phyloP scores from a whole-genome alignment of 345 rosid genomes.

The Lepidium didymum region DNA sequence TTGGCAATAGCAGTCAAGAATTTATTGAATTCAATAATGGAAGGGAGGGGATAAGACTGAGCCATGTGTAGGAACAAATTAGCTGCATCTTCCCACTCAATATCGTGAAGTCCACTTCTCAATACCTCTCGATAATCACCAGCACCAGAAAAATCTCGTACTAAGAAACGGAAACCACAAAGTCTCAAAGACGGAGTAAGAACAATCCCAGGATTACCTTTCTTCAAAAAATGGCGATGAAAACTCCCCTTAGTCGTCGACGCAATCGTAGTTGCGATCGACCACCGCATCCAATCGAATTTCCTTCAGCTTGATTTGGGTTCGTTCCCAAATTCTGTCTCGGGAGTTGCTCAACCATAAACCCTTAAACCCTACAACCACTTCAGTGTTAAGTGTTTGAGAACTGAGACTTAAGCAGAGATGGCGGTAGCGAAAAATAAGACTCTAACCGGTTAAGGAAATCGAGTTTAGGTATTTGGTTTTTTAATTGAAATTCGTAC shows the following conservation, averaged over 20 bases:
- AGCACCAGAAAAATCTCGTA: not conserved
- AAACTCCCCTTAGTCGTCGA: conserved; percentile 20
- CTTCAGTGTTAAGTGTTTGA: not conserved
- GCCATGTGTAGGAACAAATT: conserved; percentile 15
- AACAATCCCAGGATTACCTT: not conserved
- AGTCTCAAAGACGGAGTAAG: conserved; percentile 9
- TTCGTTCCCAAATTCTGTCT: not conserved
- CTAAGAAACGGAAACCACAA: conserved; percentile 1
- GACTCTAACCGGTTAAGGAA: conserved; percentile 6
- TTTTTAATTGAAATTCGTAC: too few relatives aligned
- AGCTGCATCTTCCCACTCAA: not conserved
- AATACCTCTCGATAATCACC: conserved; percentile 1
- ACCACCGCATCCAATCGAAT: conserved; percentile 26
- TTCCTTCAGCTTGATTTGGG: conserved; percentile 18
- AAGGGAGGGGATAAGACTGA: conserved; percentile 16
- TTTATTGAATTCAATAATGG: conserved; percentile 23
- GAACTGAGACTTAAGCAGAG: not conserved
- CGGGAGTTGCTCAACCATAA: conserved; percentile 1
- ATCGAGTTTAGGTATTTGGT: not conserved
- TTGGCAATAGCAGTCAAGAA: conserved; percentile 18
- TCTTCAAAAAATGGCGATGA: conserved; percentile 11
- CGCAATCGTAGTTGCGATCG: conserved; percentile 18
- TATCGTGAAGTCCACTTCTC: conserved; percentile 2
- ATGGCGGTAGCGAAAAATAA: not conserved
- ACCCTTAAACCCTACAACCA: conserved; percentile 29